A percentile compares a stretch with the other conserved stretches of the same genome.
Conservation (phyloP, 1,284 basidiomycete species). For the Porphyrellus sp. region DNA sequence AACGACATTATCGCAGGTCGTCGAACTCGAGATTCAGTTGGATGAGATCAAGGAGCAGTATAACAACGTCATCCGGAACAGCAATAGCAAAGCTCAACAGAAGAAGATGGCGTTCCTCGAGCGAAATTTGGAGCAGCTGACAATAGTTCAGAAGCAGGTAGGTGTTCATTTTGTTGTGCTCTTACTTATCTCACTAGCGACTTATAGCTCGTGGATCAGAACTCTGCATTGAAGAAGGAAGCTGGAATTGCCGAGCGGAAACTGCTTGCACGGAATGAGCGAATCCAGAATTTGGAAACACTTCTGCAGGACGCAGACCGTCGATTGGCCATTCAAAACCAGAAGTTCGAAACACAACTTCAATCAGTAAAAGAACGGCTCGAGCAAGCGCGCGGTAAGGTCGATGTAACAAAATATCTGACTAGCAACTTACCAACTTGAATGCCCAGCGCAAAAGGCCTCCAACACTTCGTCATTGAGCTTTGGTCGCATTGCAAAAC, state of each 20-base stretch:
- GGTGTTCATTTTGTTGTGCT: conserved; percentile 16
- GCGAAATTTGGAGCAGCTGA: conserved; percentile 94
- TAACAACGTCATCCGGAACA: conserved; percentile 96
- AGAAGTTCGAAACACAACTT: conserved; percentile 92
- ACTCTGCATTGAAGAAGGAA: conserved; percentile 96
- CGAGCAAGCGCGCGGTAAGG: conserved; percentile 86
- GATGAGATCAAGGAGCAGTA: conserved; percentile 99
- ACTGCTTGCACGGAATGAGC: conserved; percentile 92
- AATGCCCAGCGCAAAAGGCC: conserved; percentile 68
- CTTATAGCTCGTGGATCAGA: conserved; percentile 93
- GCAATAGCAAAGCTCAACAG: conserved; percentile 97
- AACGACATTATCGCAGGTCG: conserved; percentile 61
- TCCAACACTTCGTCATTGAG: conserved; percentile 66
- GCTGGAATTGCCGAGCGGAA: conserved; percentile 96
- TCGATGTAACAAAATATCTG: conserved; percentile 3
- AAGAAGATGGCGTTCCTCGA: conserved; percentile 99
- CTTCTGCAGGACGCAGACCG: conserved; percentile 92
- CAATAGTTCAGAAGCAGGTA: conserved; percentile 95
- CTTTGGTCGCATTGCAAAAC: conserved; percentile 96
- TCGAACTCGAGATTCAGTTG: conserved; percentile 97
- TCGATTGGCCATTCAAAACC: conserved; percentile 85
- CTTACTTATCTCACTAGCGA: conserved; percentile 8
- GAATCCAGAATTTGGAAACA: conserved; percentile 93
- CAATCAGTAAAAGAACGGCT: conserved; percentile 89
- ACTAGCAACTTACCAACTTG: conserved; percentile 14